Conservation (phyloP, 1,139 yeast species). For the Candida smagusa region DNA sequence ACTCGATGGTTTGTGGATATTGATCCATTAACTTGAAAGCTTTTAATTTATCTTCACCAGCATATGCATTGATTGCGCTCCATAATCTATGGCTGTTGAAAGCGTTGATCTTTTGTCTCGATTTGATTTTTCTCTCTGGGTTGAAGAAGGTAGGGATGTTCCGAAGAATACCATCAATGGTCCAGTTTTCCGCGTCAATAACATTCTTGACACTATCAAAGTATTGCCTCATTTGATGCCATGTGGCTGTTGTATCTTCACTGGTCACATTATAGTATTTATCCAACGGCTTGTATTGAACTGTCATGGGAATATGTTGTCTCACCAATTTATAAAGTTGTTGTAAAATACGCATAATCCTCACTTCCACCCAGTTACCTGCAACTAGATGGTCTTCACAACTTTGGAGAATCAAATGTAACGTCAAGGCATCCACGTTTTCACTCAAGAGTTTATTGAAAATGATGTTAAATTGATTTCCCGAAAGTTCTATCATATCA, state of each 20-base stretch:
- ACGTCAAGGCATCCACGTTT: constrained; percentile 5
- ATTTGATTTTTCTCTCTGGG: constrained; percentile 22
- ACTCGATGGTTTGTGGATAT: constrained; percentile 35
- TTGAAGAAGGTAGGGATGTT: constrained; percentile 23
- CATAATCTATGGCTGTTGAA: constrained; percentile 15
- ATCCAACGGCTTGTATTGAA: constrained; percentile 23
- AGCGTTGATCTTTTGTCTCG: constrained; percentile 20
- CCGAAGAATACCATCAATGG: constrained; percentile 8
- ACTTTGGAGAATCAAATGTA: constrained; percentile 18
- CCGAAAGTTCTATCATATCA: constrained; percentile 14
- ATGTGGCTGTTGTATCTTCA: background rate
- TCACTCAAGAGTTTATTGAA: constrained; percentile 12
- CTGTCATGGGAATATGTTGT: constrained; percentile 13
- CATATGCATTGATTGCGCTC: constrained; percentile 15
- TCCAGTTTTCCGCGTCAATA: constrained; percentile 9
- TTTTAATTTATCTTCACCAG: constrained; percentile 13
- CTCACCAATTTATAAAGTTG: constrained; percentile 25
- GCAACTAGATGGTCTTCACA: constrained; percentile 30
- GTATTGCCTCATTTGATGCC: background rate
- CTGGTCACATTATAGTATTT: constrained; percentile 24
- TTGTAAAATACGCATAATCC: constrained; percentile 19
- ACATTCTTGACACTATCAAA: background rate
- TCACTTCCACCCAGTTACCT: constrained; percentile 31
- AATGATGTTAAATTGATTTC: constrained; percentile 18
- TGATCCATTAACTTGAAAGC: constrained; percentile 28